Evolutionary conservation across 139 green algal genomes (phyloP), one percentile per base, ranked within the genome.

Genomic region (Chlorella sp.): DNA sequence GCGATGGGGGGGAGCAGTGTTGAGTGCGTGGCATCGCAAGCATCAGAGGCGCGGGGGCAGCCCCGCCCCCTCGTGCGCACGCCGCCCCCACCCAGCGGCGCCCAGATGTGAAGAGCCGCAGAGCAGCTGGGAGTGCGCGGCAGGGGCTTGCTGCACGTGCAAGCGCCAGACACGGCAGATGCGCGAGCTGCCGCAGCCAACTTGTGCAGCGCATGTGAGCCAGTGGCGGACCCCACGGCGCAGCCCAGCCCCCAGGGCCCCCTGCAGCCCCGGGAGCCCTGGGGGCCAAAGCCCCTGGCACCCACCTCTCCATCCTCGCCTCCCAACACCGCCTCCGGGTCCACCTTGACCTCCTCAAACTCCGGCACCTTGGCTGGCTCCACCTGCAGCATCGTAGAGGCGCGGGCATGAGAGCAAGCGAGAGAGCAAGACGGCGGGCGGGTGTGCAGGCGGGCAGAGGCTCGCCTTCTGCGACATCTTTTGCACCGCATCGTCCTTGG

Each of bases 401-500:
- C 8, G 27, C 23, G 71, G 23, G 41, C 40, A 68, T 5, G 25
- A 71, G 15, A n/a, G 53, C 31, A 63, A 59, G 11, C 80, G 23
- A 65, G 9, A 81, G 8, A 42, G 48, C 35, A 50, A 64, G 27
- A 31, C 9, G 45, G 27, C 43, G 58, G 31, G 23, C 29, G 7
- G 19, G 1, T 17, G 8, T 67, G 35, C 43, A 48, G n/a, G 77
- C n/a, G 53, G 4, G 21, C n/a, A 23, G 35, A 63, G 9, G 25
- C 83, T 85, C 80, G 91, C 84, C 46, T 91, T 67, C 62, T 96
- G 90, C 51, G 87, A 74, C 60, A 96, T 93, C n/a, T 76, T 77
- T 73, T 92, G n/a, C n/a, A n/a, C n/a, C n/a, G n/a, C 92, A 46
- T 88, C 73, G 61, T 93, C 89, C 36, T 42, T 80, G 1, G 90